Conservation (phyloP, 2,329 filamentous ascomycete species). For the Fusarium staphyleae region DNA sequence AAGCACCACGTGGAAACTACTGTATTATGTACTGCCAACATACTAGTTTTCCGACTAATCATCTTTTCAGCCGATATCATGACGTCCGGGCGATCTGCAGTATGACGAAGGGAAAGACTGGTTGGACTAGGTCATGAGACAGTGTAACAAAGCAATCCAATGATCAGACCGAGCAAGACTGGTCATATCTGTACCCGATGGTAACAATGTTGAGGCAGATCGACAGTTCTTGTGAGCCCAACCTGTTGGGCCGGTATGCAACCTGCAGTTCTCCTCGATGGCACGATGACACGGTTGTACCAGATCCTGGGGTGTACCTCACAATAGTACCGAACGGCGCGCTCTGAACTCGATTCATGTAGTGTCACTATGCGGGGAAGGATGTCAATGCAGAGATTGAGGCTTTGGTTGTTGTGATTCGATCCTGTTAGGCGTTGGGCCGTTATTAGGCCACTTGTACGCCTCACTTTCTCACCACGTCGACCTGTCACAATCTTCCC, state of each 20-base stretch:
- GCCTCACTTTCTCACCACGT: constrained; percentile 21
- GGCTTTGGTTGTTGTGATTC: constrained; percentile 7
- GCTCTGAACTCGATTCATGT: neutral
- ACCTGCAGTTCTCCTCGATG: constrained; percentile 1
- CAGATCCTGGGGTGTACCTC: neutral
- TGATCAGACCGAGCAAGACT: neutral
- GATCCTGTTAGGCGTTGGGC: neutral
- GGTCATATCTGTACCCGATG: neutral
- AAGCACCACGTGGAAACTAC: no score
- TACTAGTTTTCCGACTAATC: no score
- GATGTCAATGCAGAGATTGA: neutral
- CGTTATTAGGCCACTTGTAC: constrained; percentile 7
- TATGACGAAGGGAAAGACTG: neutral
- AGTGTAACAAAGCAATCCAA: neutral
- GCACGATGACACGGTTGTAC: neutral
- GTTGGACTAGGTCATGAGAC: neutral
- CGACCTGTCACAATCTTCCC: neutral
- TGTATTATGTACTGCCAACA: no score
- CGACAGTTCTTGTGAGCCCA: neutral
- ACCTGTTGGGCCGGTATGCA: constrained; percentile 17
- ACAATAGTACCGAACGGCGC: neutral
- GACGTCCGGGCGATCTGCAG: neutral
- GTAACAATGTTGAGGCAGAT: neutral
- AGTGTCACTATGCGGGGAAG: neutral
- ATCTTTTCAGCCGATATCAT: neutral